Evolutionary conservation across 495 filamentous ascomycete species (phyloP).

Genomic region (Penicillium dipodomyicola): DNA sequence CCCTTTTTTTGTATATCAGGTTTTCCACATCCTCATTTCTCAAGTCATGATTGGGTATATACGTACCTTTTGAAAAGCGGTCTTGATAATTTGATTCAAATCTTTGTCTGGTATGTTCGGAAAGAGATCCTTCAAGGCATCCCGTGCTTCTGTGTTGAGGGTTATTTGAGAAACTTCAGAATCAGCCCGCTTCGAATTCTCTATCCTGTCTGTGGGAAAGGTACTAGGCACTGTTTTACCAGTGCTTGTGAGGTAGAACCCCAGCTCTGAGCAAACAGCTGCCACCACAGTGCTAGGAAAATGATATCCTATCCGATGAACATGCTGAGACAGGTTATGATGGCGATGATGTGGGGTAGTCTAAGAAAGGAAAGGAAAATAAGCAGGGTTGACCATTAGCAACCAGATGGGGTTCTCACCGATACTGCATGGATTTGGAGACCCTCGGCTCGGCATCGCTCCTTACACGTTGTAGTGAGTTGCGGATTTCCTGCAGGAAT

Average conservation of each 20-base stretch:
- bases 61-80: constrained; percentile 80
- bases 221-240: constrained; percentile 43
- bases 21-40: constrained; percentile 14
- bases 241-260: constrained; percentile 39
- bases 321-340: constrained; percentile 59
- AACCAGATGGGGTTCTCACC: constrained; percentile 41
- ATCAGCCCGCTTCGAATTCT: constrained; percentile 19
- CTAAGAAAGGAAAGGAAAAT: constrained; percentile 24
- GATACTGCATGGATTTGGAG: constrained; percentile 75
- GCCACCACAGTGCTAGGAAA: constrained; percentile 59
- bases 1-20: constrained; percentile 38
- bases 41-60: constrained; percentile 10
- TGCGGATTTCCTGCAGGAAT: constrained; percentile 78
- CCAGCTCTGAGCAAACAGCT: constrained; percentile 49
- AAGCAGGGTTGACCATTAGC: constrained; percentile 14
- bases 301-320: constrained; percentile 80
- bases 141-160: constrained; percentile 69
- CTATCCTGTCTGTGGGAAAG: constrained; percentile 20
- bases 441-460: constrained; percentile 65
- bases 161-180: constrained; percentile 53
- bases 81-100: constrained; percentile 70
- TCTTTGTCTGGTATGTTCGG: constrained; percentile 80
- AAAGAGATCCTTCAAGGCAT: constrained; percentile 76
- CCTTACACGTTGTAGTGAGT: constrained; percentile 74
- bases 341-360: constrained; percentile 47